phyloP scores from a whole-genome alignment of 192 early-diverging fungal species.

The Linnemannia hyalina region DNA sequence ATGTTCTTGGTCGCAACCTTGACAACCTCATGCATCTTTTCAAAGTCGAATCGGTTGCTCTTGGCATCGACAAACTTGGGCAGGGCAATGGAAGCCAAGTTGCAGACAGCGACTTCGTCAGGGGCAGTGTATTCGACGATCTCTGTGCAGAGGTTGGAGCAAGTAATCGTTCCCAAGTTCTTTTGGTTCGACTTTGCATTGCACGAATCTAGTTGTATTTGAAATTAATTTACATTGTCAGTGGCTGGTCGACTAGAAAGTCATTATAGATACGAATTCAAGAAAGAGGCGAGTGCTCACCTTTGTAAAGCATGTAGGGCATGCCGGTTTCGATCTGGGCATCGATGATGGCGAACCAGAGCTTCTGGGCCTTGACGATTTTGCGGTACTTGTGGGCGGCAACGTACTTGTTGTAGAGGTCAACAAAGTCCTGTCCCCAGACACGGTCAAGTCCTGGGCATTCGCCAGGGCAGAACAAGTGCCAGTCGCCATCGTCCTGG shows the following conservation, averaged over 20 bases:
- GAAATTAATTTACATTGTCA: background rate
- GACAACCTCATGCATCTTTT: conserved; percentile 84
- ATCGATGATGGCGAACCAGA: conserved; percentile 97
- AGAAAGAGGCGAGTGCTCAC: conserved; percentile 22
- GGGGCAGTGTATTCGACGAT: conserved; percentile 96
- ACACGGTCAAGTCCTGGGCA: conserved; percentile 85
- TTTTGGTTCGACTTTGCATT: conserved; percentile 98
- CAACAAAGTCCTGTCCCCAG: conserved; percentile 92
- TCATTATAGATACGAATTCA: background rate
- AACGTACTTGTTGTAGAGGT: conserved; percentile 90
- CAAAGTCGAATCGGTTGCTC: conserved; percentile 80
- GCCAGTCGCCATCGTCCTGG: conserved; percentile 91
- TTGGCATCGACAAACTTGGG: conserved; percentile 85
- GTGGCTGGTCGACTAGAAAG: background rate
- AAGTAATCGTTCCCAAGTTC: conserved; percentile 97
- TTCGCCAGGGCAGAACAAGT: conserved; percentile 95
- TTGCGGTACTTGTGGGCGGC: conserved; percentile 81
- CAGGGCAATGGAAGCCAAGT: conserved; percentile 93
- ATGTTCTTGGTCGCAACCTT: conserved; percentile 91
- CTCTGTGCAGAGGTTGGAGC: conserved; percentile 97
- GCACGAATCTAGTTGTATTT: conserved; percentile 79
- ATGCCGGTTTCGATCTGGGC: conserved; percentile 98
- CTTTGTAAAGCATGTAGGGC: conserved; percentile 98
- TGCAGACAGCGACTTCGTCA: conserved; percentile 98
- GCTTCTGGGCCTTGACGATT: conserved; percentile 91